These are phyloP conservation scores for Amaranthus cruentus DNA, from an alignment of 148 eudicot genomes.

Conservation along the genomic window DNA sequence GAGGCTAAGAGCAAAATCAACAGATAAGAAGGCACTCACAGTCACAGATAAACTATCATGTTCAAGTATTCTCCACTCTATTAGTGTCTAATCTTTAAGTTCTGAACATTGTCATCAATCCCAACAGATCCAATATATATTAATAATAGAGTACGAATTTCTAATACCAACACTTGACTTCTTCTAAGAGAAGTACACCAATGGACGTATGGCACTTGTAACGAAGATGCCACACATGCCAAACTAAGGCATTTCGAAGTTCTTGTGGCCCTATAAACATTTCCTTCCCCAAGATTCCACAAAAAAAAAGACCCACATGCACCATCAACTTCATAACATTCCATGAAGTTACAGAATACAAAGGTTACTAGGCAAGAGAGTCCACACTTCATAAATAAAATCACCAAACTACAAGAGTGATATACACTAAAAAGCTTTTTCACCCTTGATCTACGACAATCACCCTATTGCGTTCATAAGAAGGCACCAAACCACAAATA, in stretches of 20 bases:
- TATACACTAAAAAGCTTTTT: not conserved
- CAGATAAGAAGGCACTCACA: too few relatives aligned
- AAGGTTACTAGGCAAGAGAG: not conserved
- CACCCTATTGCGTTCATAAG: not conserved
- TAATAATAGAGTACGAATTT: too few relatives aligned
- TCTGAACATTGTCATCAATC: too few relatives aligned
- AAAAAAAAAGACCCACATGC: not conserved
- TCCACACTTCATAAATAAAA: not conserved
- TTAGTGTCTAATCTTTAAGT: too few relatives aligned
- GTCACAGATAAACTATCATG: too few relatives aligned
- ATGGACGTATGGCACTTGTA: not conserved
- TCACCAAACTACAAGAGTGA: not conserved
- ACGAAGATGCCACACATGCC: not conserved
- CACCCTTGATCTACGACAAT: not conserved
- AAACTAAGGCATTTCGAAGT: too few relatives aligned
- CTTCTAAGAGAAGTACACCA: not conserved
- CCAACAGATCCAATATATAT: too few relatives aligned
- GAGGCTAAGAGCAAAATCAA: too few relatives aligned
- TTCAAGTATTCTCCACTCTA: too few relatives aligned
- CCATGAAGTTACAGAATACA: not conserved
- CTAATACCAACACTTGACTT: not conserved
- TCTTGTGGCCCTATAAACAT: not conserved
- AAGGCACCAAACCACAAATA: not conserved
- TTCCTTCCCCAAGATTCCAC: not conserved
- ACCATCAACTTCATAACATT: not conserved